Evolutionary conservation across 148 eudicot genomes (phyloP).

Genomic region (Polygonum maritimum): DNA sequence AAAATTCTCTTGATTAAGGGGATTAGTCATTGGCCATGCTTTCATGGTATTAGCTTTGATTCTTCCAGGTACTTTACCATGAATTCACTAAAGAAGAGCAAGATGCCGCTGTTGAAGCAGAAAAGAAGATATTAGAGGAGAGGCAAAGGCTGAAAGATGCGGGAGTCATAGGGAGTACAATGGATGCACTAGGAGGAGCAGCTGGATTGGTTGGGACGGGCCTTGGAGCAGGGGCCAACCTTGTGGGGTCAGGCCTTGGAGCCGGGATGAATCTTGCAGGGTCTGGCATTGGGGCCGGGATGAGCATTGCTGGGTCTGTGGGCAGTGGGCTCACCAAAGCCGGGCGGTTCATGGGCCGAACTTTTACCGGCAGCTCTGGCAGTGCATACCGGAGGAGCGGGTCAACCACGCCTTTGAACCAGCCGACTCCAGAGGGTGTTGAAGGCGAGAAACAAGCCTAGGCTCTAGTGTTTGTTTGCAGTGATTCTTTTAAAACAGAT

Average conservation of each 20-base stretch:
- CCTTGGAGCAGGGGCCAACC: slow-evolving; percentile 57
- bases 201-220: slow-evolving; percentile 68
- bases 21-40: not conserved
- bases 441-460: slow-evolving; percentile 2
- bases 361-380: slow-evolving; percentile 36
- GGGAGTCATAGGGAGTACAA: slow-evolving; percentile 80
- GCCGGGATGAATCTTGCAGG: slow-evolving; percentile 52
- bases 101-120: slow-evolving; percentile 61
- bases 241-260: slow-evolving; percentile 58
- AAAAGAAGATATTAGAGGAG: slow-evolving; percentile 64
- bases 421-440: slow-evolving; percentile 49
- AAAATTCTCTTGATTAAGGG: too few relatives aligned
- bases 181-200: slow-evolving; percentile 84
- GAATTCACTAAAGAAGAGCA: slow-evolving; percentile 84
- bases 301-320: slow-evolving; percentile 53
- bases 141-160: slow-evolving; percentile 80
- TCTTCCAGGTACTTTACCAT: slow-evolving; percentile 51
- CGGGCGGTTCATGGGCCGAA: slow-evolving; percentile 88
- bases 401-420: slow-evolving; percentile 42
- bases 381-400: slow-evolving; percentile 45
- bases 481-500: not conserved
- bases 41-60: not conserved
- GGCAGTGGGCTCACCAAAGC: slow-evolving; percentile 79
- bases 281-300: slow-evolving; percentile 68
- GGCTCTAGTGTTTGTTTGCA: not conserved